Percentiles rank a stretch among this genome's conserved stretches.
These are phyloP conservation scores for Colletotrichum salicis DNA, from an alignment of 2,329 filamentous ascomycete genomes.

Conservation along the genomic window DNA sequence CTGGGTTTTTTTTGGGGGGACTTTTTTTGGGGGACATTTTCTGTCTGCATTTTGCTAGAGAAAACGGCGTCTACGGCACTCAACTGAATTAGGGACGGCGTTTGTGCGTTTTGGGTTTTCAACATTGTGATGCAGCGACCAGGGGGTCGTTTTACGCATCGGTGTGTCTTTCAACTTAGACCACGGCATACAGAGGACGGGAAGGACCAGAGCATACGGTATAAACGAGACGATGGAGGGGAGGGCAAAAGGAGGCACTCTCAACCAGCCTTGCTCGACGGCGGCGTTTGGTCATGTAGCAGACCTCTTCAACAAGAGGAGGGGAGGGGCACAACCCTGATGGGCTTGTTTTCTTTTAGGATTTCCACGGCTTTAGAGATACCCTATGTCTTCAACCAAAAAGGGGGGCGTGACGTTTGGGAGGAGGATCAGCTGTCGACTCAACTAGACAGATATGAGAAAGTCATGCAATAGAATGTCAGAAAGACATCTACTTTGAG, in stretches of 20 bases:
- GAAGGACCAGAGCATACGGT: neutral
- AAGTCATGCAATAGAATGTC: neutral
- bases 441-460: slow-evolving; percentile 43
- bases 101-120: neutral
- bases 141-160: neutral
- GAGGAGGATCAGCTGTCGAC: slow-evolving; percentile 34
- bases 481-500: neutral
- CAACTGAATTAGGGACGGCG: slow-evolving; percentile 31
- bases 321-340: slow-evolving; percentile 1
- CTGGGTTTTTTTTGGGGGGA: too few species aligned
- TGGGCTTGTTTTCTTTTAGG: slow-evolving; percentile 24
- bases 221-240: neutral
- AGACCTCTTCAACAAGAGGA: slow-evolving; percentile 33
- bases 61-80: slow-evolving; percentile 25
- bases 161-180: slow-evolving; percentile 23
- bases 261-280: slow-evolving; percentile 29
- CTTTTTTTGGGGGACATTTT: neutral
- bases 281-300: slow-evolving; percentile 33
- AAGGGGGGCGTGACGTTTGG: slow-evolving; percentile 35
- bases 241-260: slow-evolving; percentile 10
- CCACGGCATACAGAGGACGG: neutral
- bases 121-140: slow-evolving; percentile 7
- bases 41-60: neutral
- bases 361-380: slow-evolving; percentile 43
- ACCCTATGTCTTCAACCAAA: slow-evolving; percentile 48